phyloP scores from a whole-genome alignment of 768 basidiomycete species.

The Lentinula boryana region DNA sequence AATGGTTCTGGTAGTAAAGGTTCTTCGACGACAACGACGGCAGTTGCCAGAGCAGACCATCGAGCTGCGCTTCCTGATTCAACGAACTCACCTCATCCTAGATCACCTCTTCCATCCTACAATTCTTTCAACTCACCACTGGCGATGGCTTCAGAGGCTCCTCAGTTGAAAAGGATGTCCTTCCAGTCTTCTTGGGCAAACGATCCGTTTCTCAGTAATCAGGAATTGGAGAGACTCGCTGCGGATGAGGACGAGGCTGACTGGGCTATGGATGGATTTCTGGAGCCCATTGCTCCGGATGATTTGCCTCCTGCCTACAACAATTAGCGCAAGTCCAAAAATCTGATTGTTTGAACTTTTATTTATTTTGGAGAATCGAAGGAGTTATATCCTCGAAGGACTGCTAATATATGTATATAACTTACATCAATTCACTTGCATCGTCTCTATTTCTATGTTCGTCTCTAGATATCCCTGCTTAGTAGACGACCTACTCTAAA shows the following conservation, averaged over 20 bases:
- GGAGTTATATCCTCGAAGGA: too few relatives aligned
- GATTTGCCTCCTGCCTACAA: constrained; percentile 1
- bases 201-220: not conserved
- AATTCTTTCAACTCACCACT: not conserved
- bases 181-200: not conserved
- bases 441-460: too few relatives aligned
- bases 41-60: not conserved
- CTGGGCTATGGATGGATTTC: not conserved
- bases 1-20: not conserved
- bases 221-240: not conserved
- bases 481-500: too few relatives aligned
- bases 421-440: too few relatives aligned
- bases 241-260: constrained; percentile 3
- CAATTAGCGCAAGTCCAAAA: too few relatives aligned
- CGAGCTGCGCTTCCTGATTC: not conserved
- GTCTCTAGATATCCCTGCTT: too few relatives aligned
- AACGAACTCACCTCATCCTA: not conserved
- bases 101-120: not conserved
- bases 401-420: too few relatives aligned
- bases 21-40: not conserved
- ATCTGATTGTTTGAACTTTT: too few relatives aligned
- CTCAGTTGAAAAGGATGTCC: not conserved
- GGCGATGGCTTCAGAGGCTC: not conserved
- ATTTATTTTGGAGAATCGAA: too few relatives aligned
- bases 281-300: constrained; percentile 1